Base-by-base conservation (phyloP, 805 yeast genomes). In the Teunomyces gatunensis region DNA sequence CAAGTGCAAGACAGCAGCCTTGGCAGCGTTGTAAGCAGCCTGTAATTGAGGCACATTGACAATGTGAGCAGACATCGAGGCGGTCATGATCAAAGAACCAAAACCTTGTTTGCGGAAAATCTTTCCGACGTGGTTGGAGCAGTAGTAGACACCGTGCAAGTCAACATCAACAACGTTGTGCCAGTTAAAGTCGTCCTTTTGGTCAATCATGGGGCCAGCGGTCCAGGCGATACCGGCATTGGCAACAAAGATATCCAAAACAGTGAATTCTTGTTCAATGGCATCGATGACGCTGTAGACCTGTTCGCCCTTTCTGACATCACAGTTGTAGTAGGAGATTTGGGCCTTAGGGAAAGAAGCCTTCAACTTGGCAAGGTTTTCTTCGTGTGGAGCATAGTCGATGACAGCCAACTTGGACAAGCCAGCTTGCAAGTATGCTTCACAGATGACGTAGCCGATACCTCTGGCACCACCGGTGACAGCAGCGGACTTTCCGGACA, bases 61-160 rank as follows among this genome's bases (percentile, higher is more conserved):
- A 58, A 90, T 84, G 69, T 84, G 89, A 12, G 88, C 96, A 23
- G 94, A 85, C 87, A 89, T 89, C 34, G 96, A 87, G 4, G 95
- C 90, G 4, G 97, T 89, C 67, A 87, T 77, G 56, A 89, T 81
- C 56, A 90, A 74, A 1, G 95, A 85, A 28, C 97, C 96, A 49
- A 67, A 68, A 13, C 87, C 86, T 60, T 87, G 89, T 58, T 78
- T 70, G 64, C 80, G 80, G 77, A 90, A 90, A 48, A 84, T 74
- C 54, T 71, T 72, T 44, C 96, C 97, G 34, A 84, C 79, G 45
- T 77, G 71, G 70, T 85, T 85, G 51, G 96, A 85, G 60, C 91
- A 80, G 68, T 85, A 85, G 71, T 84, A 89, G 39, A 85, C 87
- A 9, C 94, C 89, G 61, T 87, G 84, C 51, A 90, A 72, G 63